Percentiles rank a stretch among this genome's conserved stretches.
Conservation (phyloP, 345 rosid species). For the Diplotaxis tenuifolia region DNA sequence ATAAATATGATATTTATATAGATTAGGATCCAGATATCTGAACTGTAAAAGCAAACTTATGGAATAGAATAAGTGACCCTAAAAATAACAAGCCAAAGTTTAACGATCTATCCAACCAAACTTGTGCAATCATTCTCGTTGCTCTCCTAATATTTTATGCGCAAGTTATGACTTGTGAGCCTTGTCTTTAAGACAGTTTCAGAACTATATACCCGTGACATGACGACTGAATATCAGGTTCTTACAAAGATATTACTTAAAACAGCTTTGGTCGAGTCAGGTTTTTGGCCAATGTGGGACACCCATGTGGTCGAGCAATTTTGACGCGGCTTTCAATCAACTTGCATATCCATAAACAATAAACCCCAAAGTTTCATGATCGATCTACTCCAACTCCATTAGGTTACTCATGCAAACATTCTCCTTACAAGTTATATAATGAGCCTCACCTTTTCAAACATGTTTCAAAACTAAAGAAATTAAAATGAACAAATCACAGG, state of each 20-base stretch:
- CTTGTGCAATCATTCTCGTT: neutral
- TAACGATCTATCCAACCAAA: constrained; percentile 20
- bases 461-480: neutral
- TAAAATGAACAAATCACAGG: neutral
- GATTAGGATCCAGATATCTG: neutral
- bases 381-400: constrained; percentile 22
- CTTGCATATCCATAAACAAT: constrained; percentile 1
- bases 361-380: constrained; percentile 19
- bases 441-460: neutral
- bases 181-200: neutral
- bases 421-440: constrained; percentile 3
- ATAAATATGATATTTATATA: no score
- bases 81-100: neutral
- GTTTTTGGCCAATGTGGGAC: constrained; percentile 5
- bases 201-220: neutral
- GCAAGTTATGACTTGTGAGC: neutral
- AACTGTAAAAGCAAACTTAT: neutral
- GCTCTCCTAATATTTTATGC: neutral
- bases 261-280: neutral
- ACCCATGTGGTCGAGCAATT: neutral
- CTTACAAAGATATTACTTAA: neutral
- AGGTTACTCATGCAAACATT: constrained; percentile 28
- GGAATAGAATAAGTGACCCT: neutral
- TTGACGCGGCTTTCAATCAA: neutral
- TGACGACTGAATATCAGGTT: constrained; percentile 1